These are phyloP conservation scores for Syzygium syzygioides DNA, from an alignment of 441 rosid species.

Conservation along the genomic window DNA sequence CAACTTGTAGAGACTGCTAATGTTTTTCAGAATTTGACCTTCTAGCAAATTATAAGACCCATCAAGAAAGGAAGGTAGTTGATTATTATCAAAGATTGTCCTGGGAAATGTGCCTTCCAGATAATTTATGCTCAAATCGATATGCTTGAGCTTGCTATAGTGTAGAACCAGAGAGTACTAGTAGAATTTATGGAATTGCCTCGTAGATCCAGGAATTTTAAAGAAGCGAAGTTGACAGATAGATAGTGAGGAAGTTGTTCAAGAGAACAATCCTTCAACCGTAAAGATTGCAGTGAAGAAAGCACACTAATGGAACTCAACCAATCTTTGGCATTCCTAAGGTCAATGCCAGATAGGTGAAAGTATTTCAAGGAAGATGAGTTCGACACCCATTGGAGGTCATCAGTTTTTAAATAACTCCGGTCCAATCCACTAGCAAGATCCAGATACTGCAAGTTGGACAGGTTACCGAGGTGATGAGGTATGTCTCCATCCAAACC, in stretches of 20 bases:
- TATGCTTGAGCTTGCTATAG: not conserved
- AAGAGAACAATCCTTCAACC: accelerated
- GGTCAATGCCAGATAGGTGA: not conserved
- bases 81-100: not conserved
- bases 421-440: accelerated
- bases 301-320: not conserved
- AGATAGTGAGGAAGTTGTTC: not conserved
- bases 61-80: not conserved
- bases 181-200: not conserved
- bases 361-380: not conserved
- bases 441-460: not conserved
- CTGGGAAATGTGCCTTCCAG: not conserved
- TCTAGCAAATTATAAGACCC: not conserved
- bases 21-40: not conserved
- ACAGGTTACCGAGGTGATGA: not conserved
- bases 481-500: not conserved
- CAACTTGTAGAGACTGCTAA: not conserved
- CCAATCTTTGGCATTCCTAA: not conserved
- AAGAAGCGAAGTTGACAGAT: not conserved
- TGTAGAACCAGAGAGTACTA: not conserved
- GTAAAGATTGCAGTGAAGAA: not conserved
- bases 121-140: not conserved
- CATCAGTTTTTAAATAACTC: accelerated
- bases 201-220: not conserved
- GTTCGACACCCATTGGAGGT: not conserved